phyloP scores from a whole-genome alignment of 208 protist genomes.

The Trypanosoma platydactyli region DNA sequence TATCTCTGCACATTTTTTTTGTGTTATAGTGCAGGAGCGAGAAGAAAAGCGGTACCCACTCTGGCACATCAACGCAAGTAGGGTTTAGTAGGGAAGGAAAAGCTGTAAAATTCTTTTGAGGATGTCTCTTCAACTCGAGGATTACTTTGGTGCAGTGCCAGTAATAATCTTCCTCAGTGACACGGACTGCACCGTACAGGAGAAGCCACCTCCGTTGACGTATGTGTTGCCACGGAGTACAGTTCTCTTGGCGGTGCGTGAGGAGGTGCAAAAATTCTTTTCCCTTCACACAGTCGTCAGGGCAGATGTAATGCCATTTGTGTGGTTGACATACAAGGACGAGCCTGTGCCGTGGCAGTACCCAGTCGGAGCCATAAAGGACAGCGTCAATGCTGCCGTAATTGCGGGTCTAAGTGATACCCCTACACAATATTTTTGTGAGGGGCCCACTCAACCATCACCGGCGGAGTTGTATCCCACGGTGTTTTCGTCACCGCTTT shows the following conservation, averaged over 20 bases:
- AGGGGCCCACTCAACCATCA: background rate
- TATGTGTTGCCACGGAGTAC: constrained; percentile 73
- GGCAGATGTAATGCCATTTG: constrained; percentile 41
- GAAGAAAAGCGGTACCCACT: background rate
- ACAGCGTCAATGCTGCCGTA: constrained; percentile 42
- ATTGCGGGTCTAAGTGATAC: constrained; percentile 7
- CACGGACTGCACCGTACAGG: constrained; percentile 40
- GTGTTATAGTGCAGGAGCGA: background rate
- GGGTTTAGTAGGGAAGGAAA: background rate
- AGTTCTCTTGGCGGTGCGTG: constrained; percentile 54
- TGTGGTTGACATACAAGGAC: constrained; percentile 57
- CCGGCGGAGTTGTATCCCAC: constrained; percentile 23
- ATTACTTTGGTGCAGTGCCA: constrained; percentile 54
- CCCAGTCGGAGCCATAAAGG: constrained; percentile 63
- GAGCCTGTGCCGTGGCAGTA: constrained; percentile 64
- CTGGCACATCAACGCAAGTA: background rate
- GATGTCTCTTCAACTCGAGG: constrained; percentile 28
- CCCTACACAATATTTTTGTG: background rate
- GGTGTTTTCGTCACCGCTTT: constrained; percentile 22
- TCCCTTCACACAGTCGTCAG: constrained; percentile 39
- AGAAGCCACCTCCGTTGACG: constrained; percentile 40
- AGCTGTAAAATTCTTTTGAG: background rate
- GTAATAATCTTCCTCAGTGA: constrained; percentile 65
- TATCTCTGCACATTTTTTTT: background rate
- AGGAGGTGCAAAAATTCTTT: constrained; percentile 55